Percentiles rank a stretch among this genome's conserved stretches.
Conservation (phyloP, 169 alveolate genomes). For the Cryptosporidium bovis region DNA sequence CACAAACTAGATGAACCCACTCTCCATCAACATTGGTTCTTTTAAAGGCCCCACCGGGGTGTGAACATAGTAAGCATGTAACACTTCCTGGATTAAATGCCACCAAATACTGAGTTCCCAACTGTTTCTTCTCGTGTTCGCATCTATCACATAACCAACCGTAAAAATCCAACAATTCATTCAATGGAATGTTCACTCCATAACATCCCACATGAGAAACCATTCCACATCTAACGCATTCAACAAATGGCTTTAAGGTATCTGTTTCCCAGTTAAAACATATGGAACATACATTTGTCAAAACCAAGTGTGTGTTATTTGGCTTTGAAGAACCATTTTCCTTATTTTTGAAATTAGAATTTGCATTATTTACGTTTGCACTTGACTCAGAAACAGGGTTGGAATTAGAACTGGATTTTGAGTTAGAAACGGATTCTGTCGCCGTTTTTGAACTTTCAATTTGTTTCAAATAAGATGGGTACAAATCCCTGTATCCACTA, state of each 20-base stretch:
- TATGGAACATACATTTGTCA: slow-evolving; percentile 45
- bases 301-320: not conserved
- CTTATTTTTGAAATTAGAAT: not conserved
- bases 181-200: slow-evolving; percentile 42
- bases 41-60: slow-evolving; percentile 61
- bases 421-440: not conserved
- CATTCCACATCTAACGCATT: slow-evolving; percentile 61
- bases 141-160: slow-evolving; percentile 72
- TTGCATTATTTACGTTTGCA: not conserved
- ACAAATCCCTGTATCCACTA: slow-evolving; percentile 39
- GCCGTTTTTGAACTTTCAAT: not conserved
- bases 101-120: slow-evolving; percentile 63
- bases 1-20: slow-evolving; percentile 66
- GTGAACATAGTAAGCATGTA: slow-evolving; percentile 36
- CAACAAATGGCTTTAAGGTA: slow-evolving; percentile 58
- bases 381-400: not conserved
- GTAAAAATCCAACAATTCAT: slow-evolving; percentile 59
- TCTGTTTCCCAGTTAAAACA: slow-evolving; percentile 66
- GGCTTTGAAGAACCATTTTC: slow-evolving; percentile 5
- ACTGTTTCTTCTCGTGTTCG: slow-evolving; percentile 40
- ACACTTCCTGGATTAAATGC: slow-evolving; percentile 62
- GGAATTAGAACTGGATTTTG: not conserved
- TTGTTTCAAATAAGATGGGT: slow-evolving; percentile 38
- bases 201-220: slow-evolving; percentile 52
- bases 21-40: slow-evolving; percentile 36